Evolutionary conservation across 768 basidiomycete species (phyloP).

Genomic region (Vishniacozyma victoriae): DNA sequence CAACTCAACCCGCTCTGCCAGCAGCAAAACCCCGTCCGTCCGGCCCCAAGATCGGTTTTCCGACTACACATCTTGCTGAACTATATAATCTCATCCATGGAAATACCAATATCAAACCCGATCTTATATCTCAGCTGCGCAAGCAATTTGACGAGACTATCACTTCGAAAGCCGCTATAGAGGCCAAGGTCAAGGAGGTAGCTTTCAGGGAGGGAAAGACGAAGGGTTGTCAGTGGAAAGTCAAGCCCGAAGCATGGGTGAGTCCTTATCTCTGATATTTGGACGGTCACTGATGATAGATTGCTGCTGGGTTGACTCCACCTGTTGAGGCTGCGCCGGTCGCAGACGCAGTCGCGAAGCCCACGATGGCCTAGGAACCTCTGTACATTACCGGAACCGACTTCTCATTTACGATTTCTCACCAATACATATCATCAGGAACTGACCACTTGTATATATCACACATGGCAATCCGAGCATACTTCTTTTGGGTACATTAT

Average conservation of each 20-base stretch:
- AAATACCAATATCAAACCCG: conserved; percentile 27
- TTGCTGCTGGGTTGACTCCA: too few relatives aligned
- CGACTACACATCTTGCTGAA: conserved; percentile 27
- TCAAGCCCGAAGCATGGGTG: conserved; percentile 43
- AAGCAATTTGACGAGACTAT: conserved; percentile 30
- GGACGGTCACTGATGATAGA: too few relatives aligned
- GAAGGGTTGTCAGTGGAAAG: conserved; percentile 37
- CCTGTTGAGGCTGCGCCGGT: too few relatives aligned
- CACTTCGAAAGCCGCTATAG: conserved; percentile 39
- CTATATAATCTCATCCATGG: conserved; percentile 36
- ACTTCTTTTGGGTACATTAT: too few relatives aligned
- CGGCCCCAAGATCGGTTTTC: conserved; percentile 36
- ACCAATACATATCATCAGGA: too few relatives aligned
- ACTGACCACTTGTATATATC: too few relatives aligned
- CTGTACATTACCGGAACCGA: too few relatives aligned
- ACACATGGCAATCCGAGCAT: too few relatives aligned
- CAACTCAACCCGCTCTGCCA: conserved; percentile 1
- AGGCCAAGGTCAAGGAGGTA: conserved; percentile 39
- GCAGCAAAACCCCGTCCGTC: neutral
- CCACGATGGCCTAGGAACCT: too few relatives aligned
- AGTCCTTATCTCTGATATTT: too few relatives aligned
- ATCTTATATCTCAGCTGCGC: conserved; percentile 30
- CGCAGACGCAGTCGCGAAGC: too few relatives aligned
- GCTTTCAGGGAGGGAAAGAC: conserved; percentile 32
- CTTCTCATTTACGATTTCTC: too few relatives aligned